Conservation (phyloP, 192 early-diverging fungal genomes). For the Haplosporangium gracile region DNA sequence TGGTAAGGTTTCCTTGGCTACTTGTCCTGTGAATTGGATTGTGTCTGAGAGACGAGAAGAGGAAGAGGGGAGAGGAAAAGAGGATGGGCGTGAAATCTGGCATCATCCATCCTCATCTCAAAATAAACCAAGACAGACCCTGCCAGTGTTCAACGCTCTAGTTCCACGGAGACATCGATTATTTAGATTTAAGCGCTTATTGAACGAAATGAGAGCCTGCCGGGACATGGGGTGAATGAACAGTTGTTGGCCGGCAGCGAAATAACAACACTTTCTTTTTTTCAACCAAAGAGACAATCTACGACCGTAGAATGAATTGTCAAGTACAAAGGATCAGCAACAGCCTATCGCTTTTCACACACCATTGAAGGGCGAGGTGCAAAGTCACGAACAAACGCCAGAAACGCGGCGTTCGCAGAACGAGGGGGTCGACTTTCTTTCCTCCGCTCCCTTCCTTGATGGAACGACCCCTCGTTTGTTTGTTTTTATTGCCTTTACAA, state of each 20-base stretch:
- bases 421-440: no score
- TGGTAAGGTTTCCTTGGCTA: neutral
- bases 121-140: no score
- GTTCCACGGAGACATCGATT: neutral
- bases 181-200: neutral
- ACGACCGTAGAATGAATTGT: no score
- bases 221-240: neutral
- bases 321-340: no score
- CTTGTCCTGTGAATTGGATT: neutral
- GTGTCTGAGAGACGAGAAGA: neutral
- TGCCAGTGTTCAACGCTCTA: neutral
- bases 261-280: neutral
- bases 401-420: no score
- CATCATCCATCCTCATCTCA: slow-evolving; percentile 3
- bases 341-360: no score
- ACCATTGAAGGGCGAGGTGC: no score
- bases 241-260: neutral
- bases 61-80: neutral
- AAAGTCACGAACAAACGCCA: no score
- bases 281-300: no score
- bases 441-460: no score
- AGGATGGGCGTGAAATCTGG: neutral
- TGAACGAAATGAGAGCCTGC: neutral
- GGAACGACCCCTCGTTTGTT: no score
- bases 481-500: neutral